Evolutionary conservation across 108 stramenopile species (phyloP), one percentile per base, ranked within the genome.

Genomic region (Skeletonema grethae): DNA sequence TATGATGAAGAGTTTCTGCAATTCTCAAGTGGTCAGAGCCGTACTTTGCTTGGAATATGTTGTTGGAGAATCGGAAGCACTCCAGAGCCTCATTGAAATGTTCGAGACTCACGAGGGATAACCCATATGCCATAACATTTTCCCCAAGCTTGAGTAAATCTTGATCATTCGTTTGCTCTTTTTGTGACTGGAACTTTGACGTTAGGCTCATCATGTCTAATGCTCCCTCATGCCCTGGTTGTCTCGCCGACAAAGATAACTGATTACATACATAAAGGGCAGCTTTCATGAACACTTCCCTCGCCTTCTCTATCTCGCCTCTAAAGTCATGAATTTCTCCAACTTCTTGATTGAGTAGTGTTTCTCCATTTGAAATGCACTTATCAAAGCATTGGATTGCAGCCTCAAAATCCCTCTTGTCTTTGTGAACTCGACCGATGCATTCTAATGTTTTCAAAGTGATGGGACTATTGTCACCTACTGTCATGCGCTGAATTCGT

Each of bases 401-500:
- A 41, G 64, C 65, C 41, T 83, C 83, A 15, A 64, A 64, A 30
- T 84, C 83, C 3, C 74, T 16, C 48, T 67, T 70, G 55, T 72
- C 75, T 36, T 73, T 77, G 59, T 84, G 76, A n/a, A 69, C 77
- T 46, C 48, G 53, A 2, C 80, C 83, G 29, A 80, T 74, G 60
- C 83, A 84, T 60, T 75, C 76, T 13, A 84, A 28, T 24, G 71
- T 82, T 24, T 69, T 60, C 56, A 61, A 38, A 25, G 69, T 75
- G 0, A 84, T 68, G n/a, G 71, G 71, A 22, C 58, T 61, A 18
- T 69, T 57, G 15, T 70, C 68, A 3, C 67, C 76, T 45, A 70
- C 61, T 31, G 62, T 30, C 32, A 65, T 41, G 22, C 67, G 58
- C 15, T 77, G 70, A 11, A 77, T 63, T 72, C 59, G 67, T 15